Evolutionary conservation across 257 asterid genomes (phyloP), one percentile per base, ranked within the genome.

Genomic region (Galeopsis tetrahit): DNA sequence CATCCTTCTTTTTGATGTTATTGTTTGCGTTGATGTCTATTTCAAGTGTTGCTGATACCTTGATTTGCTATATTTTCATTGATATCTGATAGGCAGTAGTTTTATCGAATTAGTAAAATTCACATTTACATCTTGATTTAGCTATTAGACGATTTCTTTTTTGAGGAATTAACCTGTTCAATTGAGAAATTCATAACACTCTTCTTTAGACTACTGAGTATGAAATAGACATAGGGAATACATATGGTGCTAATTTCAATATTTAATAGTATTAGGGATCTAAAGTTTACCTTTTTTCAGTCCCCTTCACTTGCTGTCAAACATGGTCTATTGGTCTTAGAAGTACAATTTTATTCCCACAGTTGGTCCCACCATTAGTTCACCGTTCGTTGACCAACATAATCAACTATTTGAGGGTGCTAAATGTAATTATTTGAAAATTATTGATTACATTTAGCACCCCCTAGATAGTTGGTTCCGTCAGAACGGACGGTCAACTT

Each of bases 131-230:
- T 58, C 56, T 57, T 7, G 5, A 59, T 35, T 34, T 35, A 35
- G 58, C 6, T 28, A 39, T 9, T 11, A 60, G 13, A 36, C 51
- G 36, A 14, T 59, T 58, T 36, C 33, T 64, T 34, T 35, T 59
- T 63, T 64, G 46, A 68, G 72, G 33, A 2, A 49, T 74, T 46
- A 33, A 31, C 55, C 14, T 69, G 34, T 21, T 73, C 36, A 21
- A 44, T 38, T 13, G 17, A 58, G 51, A 36, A 35, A 35, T 10
- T 62, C n/a, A 5, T 8, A 3, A 14, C n/a, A 62, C 28, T 53
- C 52, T n/a, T 38, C 28, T 7, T 33, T 71, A 7, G 28, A 40
- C 4, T 40, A 10, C 33, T 3, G 64, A 53, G 1, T 53, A 44
- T 51, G 28, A 17, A 53, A 64, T 36, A n/a, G 57, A 55, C 32